Conservation (phyloP, 2,329 filamentous ascomycete species). For the Aaosphaeria pasadenensis region DNA sequence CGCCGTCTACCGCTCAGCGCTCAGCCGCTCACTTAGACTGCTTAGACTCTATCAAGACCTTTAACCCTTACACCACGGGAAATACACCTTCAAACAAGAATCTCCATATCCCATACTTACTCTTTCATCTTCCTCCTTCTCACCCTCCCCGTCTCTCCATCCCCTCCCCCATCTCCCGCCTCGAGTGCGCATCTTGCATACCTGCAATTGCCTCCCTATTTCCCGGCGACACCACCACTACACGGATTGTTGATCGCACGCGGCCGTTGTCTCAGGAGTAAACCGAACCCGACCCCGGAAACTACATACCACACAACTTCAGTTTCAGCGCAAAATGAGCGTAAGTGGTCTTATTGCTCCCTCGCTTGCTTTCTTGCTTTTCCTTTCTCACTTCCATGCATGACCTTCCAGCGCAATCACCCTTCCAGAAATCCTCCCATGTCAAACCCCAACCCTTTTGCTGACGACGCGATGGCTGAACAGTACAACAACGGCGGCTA, state of each 20-base stretch:
- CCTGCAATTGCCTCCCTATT: not conserved
- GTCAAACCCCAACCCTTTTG: constrained; percentile 2
- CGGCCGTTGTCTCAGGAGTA: constrained; percentile 34
- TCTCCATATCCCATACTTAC: not conserved
- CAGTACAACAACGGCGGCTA: constrained; percentile 38
- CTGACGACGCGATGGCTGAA: constrained; percentile 19
- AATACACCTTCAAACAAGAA: no score
- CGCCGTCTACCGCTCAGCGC: no score
- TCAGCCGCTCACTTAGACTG: not conserved
- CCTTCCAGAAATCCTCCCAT: no score
- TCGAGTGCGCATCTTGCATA: not conserved
- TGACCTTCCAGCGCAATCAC: not conserved
- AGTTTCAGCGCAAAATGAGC: constrained; percentile 37
- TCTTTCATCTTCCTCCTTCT: not conserved
- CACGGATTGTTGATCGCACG: constrained; percentile 4
- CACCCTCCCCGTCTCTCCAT: not conserved
- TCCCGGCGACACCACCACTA: not conserved
- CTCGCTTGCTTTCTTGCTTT: constrained; percentile 7
- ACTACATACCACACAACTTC: constrained; percentile 28
- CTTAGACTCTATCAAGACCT: not conserved
- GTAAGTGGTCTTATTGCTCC: constrained; percentile 25
- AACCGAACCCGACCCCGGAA: constrained; percentile 7
- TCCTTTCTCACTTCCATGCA: not conserved
- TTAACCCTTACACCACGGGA: not conserved
- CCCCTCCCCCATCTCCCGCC: not conserved